Percentiles rank a stretch among this genome's conserved stretches.
These are phyloP conservation scores for Oehlia diaphana DNA, from an alignment of 192 early-diverging fungal genomes.

Conservation along the genomic window DNA sequence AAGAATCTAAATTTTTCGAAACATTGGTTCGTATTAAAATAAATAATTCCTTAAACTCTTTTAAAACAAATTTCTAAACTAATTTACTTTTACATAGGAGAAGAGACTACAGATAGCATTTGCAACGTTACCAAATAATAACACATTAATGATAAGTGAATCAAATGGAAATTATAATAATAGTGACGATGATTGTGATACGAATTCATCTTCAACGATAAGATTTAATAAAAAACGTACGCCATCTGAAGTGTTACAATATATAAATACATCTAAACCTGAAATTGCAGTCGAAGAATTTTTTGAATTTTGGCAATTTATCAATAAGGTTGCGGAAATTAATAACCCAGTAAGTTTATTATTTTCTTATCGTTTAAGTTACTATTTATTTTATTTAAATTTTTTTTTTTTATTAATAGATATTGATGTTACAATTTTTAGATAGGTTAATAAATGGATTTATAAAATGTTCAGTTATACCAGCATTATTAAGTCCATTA, in stretches of 20 bases:
- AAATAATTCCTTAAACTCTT: neutral
- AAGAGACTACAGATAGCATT: neutral
- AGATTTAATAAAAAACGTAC: neutral
- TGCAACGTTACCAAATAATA: neutral
- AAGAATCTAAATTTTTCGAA: neutral
- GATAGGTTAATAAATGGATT: neutral
- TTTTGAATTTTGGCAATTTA: conserved; percentile 1
- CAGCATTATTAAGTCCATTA: neutral
- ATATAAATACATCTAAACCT: neutral
- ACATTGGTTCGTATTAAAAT: neutral
- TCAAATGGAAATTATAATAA: neutral
- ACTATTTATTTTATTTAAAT: neutral
- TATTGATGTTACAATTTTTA: neutral
- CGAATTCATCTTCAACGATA: no score
- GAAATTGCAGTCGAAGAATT: neutral
- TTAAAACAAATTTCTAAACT: neutral
- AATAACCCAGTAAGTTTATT: neutral
- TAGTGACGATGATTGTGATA: neutral
- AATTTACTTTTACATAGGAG: neutral
- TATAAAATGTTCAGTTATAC: neutral
- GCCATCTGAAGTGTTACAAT: neutral
- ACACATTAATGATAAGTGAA: neutral
- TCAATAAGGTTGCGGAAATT: neutral
- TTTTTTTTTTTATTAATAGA: neutral
- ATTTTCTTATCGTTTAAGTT: neutral